phyloP scores from a whole-genome alignment of 1,139 yeast species.

The Eremothecium gossypii region DNA sequence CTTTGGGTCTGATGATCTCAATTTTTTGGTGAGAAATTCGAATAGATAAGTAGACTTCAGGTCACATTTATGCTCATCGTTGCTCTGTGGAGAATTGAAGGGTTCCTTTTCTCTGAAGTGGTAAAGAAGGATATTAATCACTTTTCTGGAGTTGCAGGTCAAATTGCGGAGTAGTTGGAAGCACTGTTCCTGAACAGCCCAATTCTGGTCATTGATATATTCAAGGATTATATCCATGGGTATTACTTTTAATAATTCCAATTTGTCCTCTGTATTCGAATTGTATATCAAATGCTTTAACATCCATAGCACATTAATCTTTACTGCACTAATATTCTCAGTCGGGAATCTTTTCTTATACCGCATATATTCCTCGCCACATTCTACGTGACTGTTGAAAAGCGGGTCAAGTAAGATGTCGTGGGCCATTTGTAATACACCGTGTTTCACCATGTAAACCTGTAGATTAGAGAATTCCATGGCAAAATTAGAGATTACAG shows the following conservation, averaged over 20 bases:
- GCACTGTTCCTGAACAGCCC: constrained; percentile 54
- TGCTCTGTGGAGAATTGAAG: constrained; percentile 13
- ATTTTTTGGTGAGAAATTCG: constrained; percentile 31
- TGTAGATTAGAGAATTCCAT: constrained; percentile 74
- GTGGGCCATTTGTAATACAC: constrained; percentile 42
- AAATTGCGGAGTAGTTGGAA: constrained; percentile 70
- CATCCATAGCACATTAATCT: constrained; percentile 46
- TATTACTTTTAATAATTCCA: constrained; percentile 35
- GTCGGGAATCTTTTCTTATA: constrained; percentile 2
- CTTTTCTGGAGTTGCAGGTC: constrained; percentile 54
- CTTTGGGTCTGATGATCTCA: constrained; percentile 22
- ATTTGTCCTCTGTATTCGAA: constrained; percentile 32
- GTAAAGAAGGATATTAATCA: constrained; percentile 37
- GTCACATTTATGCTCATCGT: constrained; percentile 11
- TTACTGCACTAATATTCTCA: constrained; percentile 24
- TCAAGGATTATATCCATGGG: constrained; percentile 44
- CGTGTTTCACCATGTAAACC: constrained; percentile 46
- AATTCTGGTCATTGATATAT: constrained; percentile 39
- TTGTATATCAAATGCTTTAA: constrained; percentile 47
- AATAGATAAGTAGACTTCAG: constrained; percentile 30
- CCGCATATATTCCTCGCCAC: constrained; percentile 5
- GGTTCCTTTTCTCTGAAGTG: constrained; percentile 28
- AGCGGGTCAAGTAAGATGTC: constrained; percentile 29
- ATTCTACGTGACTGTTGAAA: constrained; percentile 23
- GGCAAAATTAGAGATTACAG: constrained; percentile 66